Percentiles rank a stretch among this genome's conserved stretches.
Evolutionary conservation across 768 basidiomycete species (phyloP).

Genomic region (Daedalea quercina): DNA sequence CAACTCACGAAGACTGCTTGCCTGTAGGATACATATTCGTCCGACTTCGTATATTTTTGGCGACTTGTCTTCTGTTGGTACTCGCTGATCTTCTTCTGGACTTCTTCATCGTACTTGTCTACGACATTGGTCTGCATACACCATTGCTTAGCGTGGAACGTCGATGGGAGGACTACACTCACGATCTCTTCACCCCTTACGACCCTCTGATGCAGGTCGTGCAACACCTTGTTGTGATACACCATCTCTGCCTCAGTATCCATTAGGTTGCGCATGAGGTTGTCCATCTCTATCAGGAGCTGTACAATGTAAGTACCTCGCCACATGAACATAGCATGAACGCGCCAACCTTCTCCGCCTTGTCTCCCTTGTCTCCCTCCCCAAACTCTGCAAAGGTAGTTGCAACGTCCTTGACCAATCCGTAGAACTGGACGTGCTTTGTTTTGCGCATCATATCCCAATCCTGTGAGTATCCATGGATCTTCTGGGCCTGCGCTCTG

Average conservation of each 20-base stretch:
- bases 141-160: conserved; percentile 1
- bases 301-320: conserved; percentile 20
- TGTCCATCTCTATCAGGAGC: conserved; percentile 56
- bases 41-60: conserved; percentile 68
- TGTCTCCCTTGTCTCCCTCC: conserved; percentile 42
- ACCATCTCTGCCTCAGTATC: conserved; percentile 60
- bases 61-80: conserved; percentile 61
- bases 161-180: conserved; percentile 20
- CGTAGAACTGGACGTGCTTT: conserved; percentile 37
- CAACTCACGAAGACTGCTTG: conserved; percentile 58
- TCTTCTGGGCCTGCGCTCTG: conserved; percentile 41
- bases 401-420: conserved; percentile 45
- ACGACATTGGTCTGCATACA: conserved; percentile 42
- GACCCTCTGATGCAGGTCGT: conserved; percentile 50
- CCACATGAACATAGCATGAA: neutral
- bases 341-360: conserved; percentile 40
- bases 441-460: conserved; percentile 52
- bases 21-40: conserved; percentile 55
- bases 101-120: conserved; percentile 42
- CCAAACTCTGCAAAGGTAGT: conserved; percentile 55
- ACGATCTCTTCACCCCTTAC: conserved; percentile 55
- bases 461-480: conserved; percentile 54
- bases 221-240: conserved; percentile 46
- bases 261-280: conserved; percentile 59
- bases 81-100: conserved; percentile 34